Conservation (phyloP, 805 yeast species). For the Candida lessepsii region DNA sequence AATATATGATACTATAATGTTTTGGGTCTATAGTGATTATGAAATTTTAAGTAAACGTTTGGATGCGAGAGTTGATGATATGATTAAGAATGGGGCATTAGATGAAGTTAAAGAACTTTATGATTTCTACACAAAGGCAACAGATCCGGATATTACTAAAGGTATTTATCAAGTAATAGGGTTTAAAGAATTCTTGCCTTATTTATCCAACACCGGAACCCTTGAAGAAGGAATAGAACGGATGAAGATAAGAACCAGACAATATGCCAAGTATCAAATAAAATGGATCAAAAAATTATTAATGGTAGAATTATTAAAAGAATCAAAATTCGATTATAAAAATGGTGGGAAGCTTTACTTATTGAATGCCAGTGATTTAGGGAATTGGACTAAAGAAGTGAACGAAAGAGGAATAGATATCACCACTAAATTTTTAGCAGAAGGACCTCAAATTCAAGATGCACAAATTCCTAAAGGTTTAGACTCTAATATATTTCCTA, state of each 20-base stretch:
- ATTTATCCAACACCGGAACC: constrained; percentile 34
- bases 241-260: constrained; percentile 83
- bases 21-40: constrained; percentile 80
- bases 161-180: constrained; percentile 97
- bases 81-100: constrained; percentile 70
- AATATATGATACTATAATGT: constrained; percentile 60
- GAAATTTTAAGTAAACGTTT: constrained; percentile 57
- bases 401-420: constrained; percentile 53
- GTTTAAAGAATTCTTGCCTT: constrained; percentile 83
- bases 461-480: constrained; percentile 30
- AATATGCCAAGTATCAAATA: constrained; percentile 83
- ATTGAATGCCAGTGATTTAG: constrained; percentile 74
- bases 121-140: constrained; percentile 34
- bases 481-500: constrained; percentile 24
- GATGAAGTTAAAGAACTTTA: constrained; percentile 67
- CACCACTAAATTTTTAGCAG: constrained; percentile 32
- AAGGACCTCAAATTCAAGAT: constrained; percentile 23
- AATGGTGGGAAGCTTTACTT: constrained; percentile 66
- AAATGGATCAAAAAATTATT: constrained; percentile 84
- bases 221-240: constrained; percentile 50
- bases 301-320: constrained; percentile 56
- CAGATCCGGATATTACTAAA: constrained; percentile 52
- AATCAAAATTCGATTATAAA: constrained; percentile 41
- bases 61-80: constrained; percentile 77
- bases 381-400: constrained; percentile 59